Evolutionary conservation across 495 filamentous ascomycete species (phyloP), one percentile per base, ranked within the genome.

Genomic region (Cairneyella variabilis): DNA sequence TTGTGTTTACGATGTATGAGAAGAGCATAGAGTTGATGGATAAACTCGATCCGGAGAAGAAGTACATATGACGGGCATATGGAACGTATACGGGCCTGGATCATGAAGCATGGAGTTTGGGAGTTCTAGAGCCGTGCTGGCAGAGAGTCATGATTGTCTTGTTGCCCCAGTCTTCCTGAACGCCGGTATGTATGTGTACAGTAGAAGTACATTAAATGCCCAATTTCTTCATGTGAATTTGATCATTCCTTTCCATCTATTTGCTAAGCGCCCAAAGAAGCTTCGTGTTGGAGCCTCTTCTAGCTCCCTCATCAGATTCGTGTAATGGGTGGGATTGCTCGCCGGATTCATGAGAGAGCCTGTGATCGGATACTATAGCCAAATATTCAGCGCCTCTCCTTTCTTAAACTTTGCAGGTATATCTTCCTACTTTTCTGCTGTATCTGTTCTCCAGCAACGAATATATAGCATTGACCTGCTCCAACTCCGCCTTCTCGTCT

Each of bases 1-100:
- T 98, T 64, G 95, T 98, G 47, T 98, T 98, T 65, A 91, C 95
- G 3, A 96, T 97, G 91, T 97, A 98, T 67, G 93, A 98, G 73
- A 97, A 97, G 76, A 86, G 86, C 36, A 97, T 98, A 71, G 95
- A 97, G 51, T 60, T 85, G 42, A 77, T 98, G 69, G 86, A 93
- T 64, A 72, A 67, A 53, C 30, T 90, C 20, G 93, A 98, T 67
- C 95, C 93, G 11, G 79, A 95, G 60, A 79, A 84, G 57, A 84
- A 79, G 66, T 97, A 96, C 66, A 81, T 97, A 3, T 63, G 48
- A 57, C 5, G 5, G 20, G 50, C 14, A 46, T 9, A 37, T 10
- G 21, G n/a, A 36, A 23, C 49, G 16, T 46, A 18, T 32, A 48
- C 8, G 34, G 39, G 3, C 47, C n/a, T 36, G 21, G 34, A 9